phyloP scores from a whole-genome alignment of 2,329 filamentous ascomycete genomes.

The Lecanicillium sp. region DNA sequence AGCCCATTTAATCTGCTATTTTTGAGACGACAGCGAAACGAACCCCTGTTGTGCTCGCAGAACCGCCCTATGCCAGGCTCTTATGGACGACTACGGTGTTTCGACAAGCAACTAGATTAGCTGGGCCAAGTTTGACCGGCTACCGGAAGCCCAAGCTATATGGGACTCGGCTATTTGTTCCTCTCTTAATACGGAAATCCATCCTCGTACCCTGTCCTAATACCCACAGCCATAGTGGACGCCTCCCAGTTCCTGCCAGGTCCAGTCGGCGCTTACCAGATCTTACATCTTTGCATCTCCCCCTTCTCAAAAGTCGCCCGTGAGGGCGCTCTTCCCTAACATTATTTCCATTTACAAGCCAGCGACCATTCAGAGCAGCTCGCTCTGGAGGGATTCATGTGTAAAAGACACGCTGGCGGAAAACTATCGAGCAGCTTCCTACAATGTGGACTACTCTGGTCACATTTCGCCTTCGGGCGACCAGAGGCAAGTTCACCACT shows the following conservation, averaged over 20 bases:
- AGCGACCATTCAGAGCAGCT: slow-evolving; percentile 65
- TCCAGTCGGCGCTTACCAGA: too few relatives aligned
- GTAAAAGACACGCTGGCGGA: slow-evolving; percentile 64
- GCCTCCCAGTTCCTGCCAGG: too few relatives aligned
- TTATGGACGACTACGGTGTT: too few relatives aligned
- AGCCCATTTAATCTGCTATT: too few relatives aligned
- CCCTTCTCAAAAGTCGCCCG: slow-evolving; percentile 33
- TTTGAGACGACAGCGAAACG: too few relatives aligned
- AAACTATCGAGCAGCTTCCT: slow-evolving; percentile 65
- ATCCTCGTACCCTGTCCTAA: slow-evolving; percentile 3
- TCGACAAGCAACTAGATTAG: too few relatives aligned
- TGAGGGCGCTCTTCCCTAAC: slow-evolving; percentile 43
- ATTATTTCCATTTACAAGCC: slow-evolving; percentile 54
- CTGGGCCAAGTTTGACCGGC: too few relatives aligned
- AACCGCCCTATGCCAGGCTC: too few relatives aligned
- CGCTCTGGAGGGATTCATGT: slow-evolving; percentile 72
- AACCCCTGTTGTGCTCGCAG: too few relatives aligned
- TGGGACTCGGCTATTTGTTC: too few relatives aligned
- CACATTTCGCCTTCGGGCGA: slow-evolving; percentile 58
- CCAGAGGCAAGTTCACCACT: slow-evolving; percentile 55
- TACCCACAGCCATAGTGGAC: slow-evolving; percentile 6
- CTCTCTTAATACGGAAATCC: slow-evolving; percentile 7
- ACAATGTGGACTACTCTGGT: slow-evolving; percentile 67
- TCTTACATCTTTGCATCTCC: background rate
- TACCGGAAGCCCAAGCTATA: too few relatives aligned